Evolutionary conservation across 208 protist species (phyloP).

Genomic region (Trypanosoma cruzi): DNA sequence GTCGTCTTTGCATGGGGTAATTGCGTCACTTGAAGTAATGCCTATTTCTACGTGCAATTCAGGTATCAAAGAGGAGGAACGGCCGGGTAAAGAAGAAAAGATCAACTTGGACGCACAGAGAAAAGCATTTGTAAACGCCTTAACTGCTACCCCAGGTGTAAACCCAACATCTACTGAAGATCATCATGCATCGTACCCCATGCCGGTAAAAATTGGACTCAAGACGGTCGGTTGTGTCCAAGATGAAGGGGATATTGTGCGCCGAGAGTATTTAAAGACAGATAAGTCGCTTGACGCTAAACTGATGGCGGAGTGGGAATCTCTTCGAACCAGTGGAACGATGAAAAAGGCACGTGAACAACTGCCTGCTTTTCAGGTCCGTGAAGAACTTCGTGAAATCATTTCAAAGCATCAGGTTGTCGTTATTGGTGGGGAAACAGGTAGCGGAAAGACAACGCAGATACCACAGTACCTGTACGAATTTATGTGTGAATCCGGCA

Average conservation of each 20-base stretch:
- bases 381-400: slow-evolving; percentile 62
- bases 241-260: slow-evolving; percentile 31
- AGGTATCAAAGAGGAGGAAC: neutral
- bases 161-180: slow-evolving; percentile 36
- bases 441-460: slow-evolving; percentile 98
- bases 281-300: slow-evolving; percentile 39
- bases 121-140: slow-evolving; percentile 64
- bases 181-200: slow-evolving; percentile 44
- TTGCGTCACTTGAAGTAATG: slow-evolving; percentile 34
- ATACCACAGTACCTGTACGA: slow-evolving; percentile 97
- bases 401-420: slow-evolving; percentile 86
- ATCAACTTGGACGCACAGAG: slow-evolving; percentile 41
- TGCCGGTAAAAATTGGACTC: slow-evolving; percentile 73
- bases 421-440: slow-evolving; percentile 97
- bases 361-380: slow-evolving; percentile 75
- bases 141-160: slow-evolving; percentile 40
- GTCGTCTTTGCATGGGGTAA: slow-evolving; percentile 59
- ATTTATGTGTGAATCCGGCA: slow-evolving; percentile 87
- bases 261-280: slow-evolving; percentile 47
- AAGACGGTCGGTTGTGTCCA: slow-evolving; percentile 51
- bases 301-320: slow-evolving; percentile 63
- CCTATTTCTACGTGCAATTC: neutral
- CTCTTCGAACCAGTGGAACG: slow-evolving; percentile 48
- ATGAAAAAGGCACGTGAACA: slow-evolving; percentile 48
- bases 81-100: neutral